Percentiles rank a stretch among this genome's conserved stretches.
These are phyloP conservation scores for Eragrostis tef DNA, from an alignment of 202 grass and related monocot genomes.

Conservation along the genomic window DNA sequence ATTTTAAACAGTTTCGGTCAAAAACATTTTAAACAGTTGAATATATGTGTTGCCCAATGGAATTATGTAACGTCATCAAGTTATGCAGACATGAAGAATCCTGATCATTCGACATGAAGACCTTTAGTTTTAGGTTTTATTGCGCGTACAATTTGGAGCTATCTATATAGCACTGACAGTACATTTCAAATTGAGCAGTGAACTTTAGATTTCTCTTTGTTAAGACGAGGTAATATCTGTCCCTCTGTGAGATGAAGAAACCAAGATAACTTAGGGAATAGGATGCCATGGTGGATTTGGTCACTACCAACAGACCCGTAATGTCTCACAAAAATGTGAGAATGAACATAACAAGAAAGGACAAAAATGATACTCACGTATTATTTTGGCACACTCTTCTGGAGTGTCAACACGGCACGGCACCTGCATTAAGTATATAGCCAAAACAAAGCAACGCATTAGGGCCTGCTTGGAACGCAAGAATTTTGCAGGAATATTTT, in stretches of 20 bases:
- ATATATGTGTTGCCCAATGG: neutral
- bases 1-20: neutral
- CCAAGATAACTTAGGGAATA: neutral
- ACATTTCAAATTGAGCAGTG: neutral
- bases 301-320: neutral
- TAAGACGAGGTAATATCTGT: neutral
- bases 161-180: slow-evolving; percentile 8
- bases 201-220: neutral
- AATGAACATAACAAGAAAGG: slow-evolving; percentile 8
- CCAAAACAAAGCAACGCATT: neutral
- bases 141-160: neutral
- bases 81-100: neutral
- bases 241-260: slow-evolving; percentile 13
- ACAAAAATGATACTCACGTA: slow-evolving; percentile 51
- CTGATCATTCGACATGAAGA: neutral
- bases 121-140: slow-evolving; percentile 2
- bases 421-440: slow-evolving; percentile 52
- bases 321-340: neutral
- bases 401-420: slow-evolving; percentile 80
- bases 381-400: slow-evolving; percentile 81
- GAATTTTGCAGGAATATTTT: neutral
- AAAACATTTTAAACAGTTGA: neutral
- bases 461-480: neutral
- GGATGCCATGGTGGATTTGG: neutral
- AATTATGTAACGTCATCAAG: neutral